Evolutionary conservation across 306 rosid species (phyloP).

Genomic region (Aeschynomene evenia): DNA sequence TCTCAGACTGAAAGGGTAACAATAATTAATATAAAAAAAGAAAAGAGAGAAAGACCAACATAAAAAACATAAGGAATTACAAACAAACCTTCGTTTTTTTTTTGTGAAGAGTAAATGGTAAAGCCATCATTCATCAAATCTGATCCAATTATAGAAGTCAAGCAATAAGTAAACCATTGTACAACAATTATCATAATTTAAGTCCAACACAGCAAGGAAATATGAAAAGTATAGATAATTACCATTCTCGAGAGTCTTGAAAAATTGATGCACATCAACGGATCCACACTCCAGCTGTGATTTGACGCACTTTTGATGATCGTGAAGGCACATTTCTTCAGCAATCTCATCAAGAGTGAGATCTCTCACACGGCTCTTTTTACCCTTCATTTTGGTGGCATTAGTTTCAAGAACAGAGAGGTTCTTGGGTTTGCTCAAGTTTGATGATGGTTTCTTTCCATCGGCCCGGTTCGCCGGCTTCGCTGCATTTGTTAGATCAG

Average conservation of each 20-base stretch:
- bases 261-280: conserved; percentile 33
- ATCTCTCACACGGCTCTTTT: conserved; percentile 27
- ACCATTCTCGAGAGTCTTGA: conserved; percentile 48
- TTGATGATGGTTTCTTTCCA: conserved; percentile 53
- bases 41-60: background rate
- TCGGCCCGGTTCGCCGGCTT: conserved; percentile 33
- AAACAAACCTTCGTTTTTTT: conserved; percentile 44
- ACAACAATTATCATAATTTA: conserved; percentile 28
- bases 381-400: conserved; percentile 35
- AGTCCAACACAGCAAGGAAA: conserved; percentile 31
- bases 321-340: conserved; percentile 49
- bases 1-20: conserved; percentile 35
- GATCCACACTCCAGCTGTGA: conserved; percentile 36
- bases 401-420: conserved; percentile 15
- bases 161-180: background rate
- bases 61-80: background rate
- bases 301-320: conserved; percentile 56
- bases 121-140: conserved; percentile 36
- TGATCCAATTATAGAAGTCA: conserved; percentile 9
- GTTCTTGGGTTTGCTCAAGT: conserved; percentile 37
- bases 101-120: conserved; percentile 25
- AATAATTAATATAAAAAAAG: background rate
- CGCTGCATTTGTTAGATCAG: conserved; percentile 57
- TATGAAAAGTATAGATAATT: background rate
- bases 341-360: conserved; percentile 39